Percentiles rank a stretch among this genome's conserved stretches.
Conservation (phyloP, 1,284 basidiomycete species). For the Athelia sp. region DNA sequence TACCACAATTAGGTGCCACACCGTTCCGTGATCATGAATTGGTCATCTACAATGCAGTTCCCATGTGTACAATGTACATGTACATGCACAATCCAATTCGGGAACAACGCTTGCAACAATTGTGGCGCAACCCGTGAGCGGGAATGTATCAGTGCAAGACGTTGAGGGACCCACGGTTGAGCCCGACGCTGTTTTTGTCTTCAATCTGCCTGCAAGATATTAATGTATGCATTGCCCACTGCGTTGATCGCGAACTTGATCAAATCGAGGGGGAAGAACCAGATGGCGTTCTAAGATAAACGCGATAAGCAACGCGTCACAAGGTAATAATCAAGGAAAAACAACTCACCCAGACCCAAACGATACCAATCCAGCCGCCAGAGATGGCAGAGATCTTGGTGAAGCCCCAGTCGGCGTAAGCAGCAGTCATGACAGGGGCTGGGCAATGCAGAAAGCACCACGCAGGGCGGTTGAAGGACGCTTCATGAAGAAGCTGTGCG, state of each 20-base stretch:
- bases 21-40: too few species aligned
- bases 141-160: too few species aligned
- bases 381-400: constrained; percentile 73
- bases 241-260: constrained; percentile 97
- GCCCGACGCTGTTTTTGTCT: too few species aligned
- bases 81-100: too few species aligned
- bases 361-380: constrained; percentile 94
- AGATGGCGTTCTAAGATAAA: constrained; percentile 72
- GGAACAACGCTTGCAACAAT: too few species aligned
- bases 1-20: too few species aligned
- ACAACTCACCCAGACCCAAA: constrained; percentile 86
- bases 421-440: constrained; percentile 96
- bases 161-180: too few species aligned
- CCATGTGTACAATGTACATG: too few species aligned
- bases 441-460: constrained; percentile 87
- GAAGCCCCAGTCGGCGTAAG: constrained; percentile 90
- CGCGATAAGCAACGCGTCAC: constrained; percentile 6
- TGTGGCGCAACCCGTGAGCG: too few species aligned
- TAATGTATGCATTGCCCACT: too few species aligned
- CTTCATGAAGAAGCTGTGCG: constrained; percentile 97
- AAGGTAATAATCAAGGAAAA: background rate
- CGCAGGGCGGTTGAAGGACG: constrained; percentile 88
- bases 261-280: constrained; percentile 92
- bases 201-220: too few species aligned
- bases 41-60: too few species aligned